Evolutionary conservation across 1,284 basidiomycete species (phyloP), one percentile per base, ranked within the genome.

Genomic region (Hypsizygus ulmarius): DNA sequence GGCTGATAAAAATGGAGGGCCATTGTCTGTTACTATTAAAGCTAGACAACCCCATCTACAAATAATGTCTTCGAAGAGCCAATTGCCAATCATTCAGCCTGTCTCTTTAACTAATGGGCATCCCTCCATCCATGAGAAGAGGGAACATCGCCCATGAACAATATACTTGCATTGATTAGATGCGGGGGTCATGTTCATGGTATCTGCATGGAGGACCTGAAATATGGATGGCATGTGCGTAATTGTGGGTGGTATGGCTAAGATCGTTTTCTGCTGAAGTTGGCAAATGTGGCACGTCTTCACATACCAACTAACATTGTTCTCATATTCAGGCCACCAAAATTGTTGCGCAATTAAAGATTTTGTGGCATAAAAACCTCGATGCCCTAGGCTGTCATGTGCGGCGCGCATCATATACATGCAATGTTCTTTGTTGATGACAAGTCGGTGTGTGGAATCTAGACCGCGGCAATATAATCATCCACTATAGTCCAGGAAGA

Each of bases 1-100:
- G 0, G 70, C 75, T 15, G 56, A 58, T 0, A 73, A 37, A 15
- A 72, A 67, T 0, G 65, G 49, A 1, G 59, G 18, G 0, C 69
- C 67, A 45, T 72, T 73, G 39, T 71, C 67, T 0, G 65, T 70
- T 0, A 66, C 60, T 5, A 71, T 66, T 33, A 59, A 50, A 11
- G 36, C n/a, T 0, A 66, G 16, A 1, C 52, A 43, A 6, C 68
- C 68, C 61, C 67, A 69, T 28, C 62, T 40, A 40, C 64, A 69
- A n/a, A 65, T 57, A 9, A 70, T 59, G 25, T 68, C 58, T 49
- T 65, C 58, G 45, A 62, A 63, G 15, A 70, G 45, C 47, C 65
- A 69, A 5, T 56, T 45, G 0, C 53, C 59, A 0, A 72, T 38
- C 0, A 58, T 32, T 11, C 46, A 18, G 0, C 57, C 45, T 14